Percentiles rank a stretch among this genome's conserved stretches.
Conservation (phyloP, 1,284 basidiomycete species). For the Inonotus obliquus region DNA sequence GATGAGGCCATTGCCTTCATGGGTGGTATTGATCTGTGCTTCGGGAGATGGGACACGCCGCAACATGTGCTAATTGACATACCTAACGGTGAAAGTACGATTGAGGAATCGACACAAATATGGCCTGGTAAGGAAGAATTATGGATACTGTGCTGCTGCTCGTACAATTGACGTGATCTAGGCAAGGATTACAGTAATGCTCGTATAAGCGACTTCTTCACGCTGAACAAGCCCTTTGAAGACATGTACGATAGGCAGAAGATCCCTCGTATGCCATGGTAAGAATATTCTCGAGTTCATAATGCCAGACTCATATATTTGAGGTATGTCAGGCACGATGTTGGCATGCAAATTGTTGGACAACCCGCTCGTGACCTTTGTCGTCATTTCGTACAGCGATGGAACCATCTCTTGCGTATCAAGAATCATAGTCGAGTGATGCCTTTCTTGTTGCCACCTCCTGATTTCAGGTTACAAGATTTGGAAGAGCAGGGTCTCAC, state of each 20-base stretch:
- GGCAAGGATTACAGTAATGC: conserved; percentile 95
- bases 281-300: conserved; percentile 23
- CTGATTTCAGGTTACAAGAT: conserved; percentile 87
- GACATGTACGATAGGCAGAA: conserved; percentile 92
- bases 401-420: conserved; percentile 89
- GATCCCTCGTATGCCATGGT: conserved; percentile 97
- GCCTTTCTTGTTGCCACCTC: conserved; percentile 93
- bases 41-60: conserved; percentile 95
- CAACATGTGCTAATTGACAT: conserved; percentile 92
- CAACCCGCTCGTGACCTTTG: conserved; percentile 95
- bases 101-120: conserved; percentile 60
- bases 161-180: conserved; percentile 21
- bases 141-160: neutral
- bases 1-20: conserved; percentile 98
- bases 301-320: neutral
- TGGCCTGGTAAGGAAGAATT: conserved; percentile 66
- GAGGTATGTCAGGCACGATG: conserved; percentile 74
- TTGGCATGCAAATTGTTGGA: conserved; percentile 92
- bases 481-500: conserved; percentile 80
- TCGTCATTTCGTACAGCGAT: conserved; percentile 93
- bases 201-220: conserved; percentile 84
- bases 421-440: conserved; percentile 92
- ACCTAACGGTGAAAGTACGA: conserved; percentile 44
- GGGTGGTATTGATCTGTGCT: conserved; percentile 95
- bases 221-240: conserved; percentile 86